Evolutionary conservation across 371 early-diverging fungal genomes (phyloP).

Genomic region (Scutellospora calospora): DNA sequence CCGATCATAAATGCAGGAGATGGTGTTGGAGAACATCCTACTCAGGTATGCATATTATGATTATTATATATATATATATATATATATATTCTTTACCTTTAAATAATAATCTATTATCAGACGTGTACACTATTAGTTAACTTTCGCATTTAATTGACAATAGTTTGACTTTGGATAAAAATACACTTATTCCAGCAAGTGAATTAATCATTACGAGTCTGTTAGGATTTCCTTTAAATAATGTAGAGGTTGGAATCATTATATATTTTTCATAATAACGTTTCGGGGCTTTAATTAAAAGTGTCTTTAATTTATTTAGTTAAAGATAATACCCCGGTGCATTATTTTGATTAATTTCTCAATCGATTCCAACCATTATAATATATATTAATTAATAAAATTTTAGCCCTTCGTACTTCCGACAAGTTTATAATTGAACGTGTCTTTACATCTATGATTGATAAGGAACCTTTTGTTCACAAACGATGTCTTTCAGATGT

Average conservation of each 20-base stretch:
- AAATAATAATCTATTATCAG: too few species aligned
- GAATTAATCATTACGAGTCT: slow-evolving; percentile 22
- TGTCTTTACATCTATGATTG: not conserved
- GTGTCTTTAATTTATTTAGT: not conserved
- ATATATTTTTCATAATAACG: too few species aligned
- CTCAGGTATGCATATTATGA: slow-evolving; percentile 80
- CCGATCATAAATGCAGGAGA: slow-evolving; percentile 95
- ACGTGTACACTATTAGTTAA: too few species aligned
- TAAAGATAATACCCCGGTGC: not conserved
- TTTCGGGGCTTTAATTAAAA: not conserved
- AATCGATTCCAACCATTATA: not conserved
- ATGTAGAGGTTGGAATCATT: too few species aligned
- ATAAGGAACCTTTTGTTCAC: slow-evolving; percentile 48
- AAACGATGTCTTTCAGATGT: slow-evolving; percentile 84
- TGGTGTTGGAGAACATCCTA: slow-evolving; percentile 97
- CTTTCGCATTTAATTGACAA: too few species aligned
- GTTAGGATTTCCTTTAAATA: not conserved
- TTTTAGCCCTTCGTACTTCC: slow-evolving; percentile 31
- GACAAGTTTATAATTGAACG: slow-evolving; percentile 23
- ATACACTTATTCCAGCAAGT: not conserved
- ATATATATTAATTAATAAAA: not conserved
- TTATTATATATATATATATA: too few species aligned
- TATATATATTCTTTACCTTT: too few species aligned
- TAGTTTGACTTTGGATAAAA: too few species aligned
- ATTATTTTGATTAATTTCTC: not conserved